Percentiles rank a stretch among this genome's conserved stretches.
These are phyloP conservation scores for Kregervanrija pseudodelftensis DNA, from an alignment of 805 yeast species.

Conservation along the genomic window DNA sequence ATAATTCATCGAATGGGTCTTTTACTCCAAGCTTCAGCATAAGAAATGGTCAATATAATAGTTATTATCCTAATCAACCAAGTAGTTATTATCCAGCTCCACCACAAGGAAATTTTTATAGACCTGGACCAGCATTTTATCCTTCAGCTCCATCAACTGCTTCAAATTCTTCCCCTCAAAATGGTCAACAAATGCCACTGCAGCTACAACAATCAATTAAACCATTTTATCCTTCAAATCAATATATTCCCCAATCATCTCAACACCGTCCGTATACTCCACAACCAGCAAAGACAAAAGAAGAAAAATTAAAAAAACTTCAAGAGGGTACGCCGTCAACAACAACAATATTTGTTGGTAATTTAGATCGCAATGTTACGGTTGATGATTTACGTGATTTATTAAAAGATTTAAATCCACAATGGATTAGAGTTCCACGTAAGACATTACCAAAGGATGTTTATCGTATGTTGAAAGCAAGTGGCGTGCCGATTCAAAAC, in stretches of 20 bases:
- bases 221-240: background rate
- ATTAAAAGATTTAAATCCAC: slow-evolving; percentile 43
- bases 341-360: slow-evolving; percentile 55
- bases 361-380: slow-evolving; percentile 46
- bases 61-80: background rate
- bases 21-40: no score
- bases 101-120: background rate
- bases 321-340: slow-evolving; percentile 48
- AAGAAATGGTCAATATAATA: background rate
- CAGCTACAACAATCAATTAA: background rate
- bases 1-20: background rate
- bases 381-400: slow-evolving; percentile 38
- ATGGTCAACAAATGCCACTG: background rate
- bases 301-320: slow-evolving; percentile 26
- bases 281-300: slow-evolving; percentile 16
- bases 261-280: background rate
- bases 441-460: slow-evolving; percentile 38
- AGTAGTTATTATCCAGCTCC: background rate
- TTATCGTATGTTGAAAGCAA: slow-evolving; percentile 36
- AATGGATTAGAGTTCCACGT: slow-evolving; percentile 54
- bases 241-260: background rate
- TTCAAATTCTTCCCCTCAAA: background rate
- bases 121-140: slow-evolving; percentile 1
- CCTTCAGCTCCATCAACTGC: background rate
- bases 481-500: slow-evolving; percentile 41